A percentile compares a stretch with the other conserved stretches of the same genome.
Conservation (phyloP, 148 eudicot species). For the Cornus florida region DNA sequence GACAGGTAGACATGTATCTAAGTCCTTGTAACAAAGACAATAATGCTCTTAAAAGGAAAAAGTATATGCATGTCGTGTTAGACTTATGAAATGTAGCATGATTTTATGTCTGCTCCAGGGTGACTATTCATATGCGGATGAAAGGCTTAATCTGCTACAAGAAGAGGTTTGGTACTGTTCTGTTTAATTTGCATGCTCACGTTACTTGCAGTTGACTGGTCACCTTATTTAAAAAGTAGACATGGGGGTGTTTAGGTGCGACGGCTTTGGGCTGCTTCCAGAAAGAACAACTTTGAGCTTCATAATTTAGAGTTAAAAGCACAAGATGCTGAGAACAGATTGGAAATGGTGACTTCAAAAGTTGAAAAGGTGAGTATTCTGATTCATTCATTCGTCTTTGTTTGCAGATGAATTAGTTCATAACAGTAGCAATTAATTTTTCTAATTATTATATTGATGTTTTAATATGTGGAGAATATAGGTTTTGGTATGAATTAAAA, state of each 20-base stretch:
- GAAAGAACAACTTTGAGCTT: slow-evolving; percentile 63
- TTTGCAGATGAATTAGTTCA: background rate
- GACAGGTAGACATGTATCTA: background rate
- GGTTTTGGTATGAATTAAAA: background rate
- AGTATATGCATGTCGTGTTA: background rate
- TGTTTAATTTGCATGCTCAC: slow-evolving; percentile 9
- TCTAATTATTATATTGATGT: background rate
- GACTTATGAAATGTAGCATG: background rate
- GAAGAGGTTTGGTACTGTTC: slow-evolving; percentile 50
- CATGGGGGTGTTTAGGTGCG: slow-evolving; percentile 51
- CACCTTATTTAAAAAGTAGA: slow-evolving; percentile 13
- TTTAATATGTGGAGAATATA: background rate
- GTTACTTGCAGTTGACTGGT: slow-evolving; percentile 22
- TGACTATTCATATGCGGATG: slow-evolving; percentile 32
- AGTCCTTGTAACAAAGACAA: background rate
- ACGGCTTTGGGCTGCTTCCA: slow-evolving; percentile 55
- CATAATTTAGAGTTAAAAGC: slow-evolving; percentile 44
- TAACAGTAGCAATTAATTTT: background rate
- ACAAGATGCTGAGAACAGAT: slow-evolving; percentile 52
- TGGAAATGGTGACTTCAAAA: slow-evolving; percentile 43
- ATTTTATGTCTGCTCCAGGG: slow-evolving; percentile 28
- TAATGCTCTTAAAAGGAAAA: background rate
- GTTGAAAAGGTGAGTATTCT: slow-evolving; percentile 53
- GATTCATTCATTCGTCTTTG: background rate
- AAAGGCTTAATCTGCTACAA: slow-evolving; percentile 51